phyloP scores from a whole-genome alignment of 257 asterid species.

The Nicotiana otophora region DNA sequence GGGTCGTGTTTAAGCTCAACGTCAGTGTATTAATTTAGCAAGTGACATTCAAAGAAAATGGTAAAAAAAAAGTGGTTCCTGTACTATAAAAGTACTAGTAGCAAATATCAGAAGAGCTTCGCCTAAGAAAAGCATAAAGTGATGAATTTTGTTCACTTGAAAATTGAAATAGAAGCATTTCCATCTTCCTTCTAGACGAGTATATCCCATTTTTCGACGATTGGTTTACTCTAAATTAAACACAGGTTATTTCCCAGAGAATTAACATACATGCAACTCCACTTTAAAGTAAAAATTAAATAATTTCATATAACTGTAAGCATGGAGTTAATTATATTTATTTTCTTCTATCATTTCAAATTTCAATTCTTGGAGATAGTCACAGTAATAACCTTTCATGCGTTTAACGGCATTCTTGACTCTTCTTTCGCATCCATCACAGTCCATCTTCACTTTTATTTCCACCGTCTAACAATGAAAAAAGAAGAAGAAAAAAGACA shows the following conservation, averaged over 20 bases:
- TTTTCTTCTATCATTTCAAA: not conserved
- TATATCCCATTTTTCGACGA: not conserved
- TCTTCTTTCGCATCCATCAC: constrained; percentile 93
- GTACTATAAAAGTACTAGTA: not conserved
- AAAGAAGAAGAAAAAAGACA: not conserved
- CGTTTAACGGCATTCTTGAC: constrained; percentile 63
- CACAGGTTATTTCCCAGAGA: not conserved
- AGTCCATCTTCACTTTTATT: constrained; percentile 84
- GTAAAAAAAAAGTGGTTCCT: not conserved
- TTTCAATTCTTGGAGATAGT: not conserved
- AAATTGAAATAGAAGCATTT: not conserved
- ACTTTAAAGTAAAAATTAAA: not conserved
- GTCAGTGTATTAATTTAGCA: not conserved
- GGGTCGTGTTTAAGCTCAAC: not conserved
- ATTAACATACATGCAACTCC: not conserved
- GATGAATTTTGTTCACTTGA: not conserved
- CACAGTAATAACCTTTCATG: constrained; percentile 48
- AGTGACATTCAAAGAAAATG: not conserved
- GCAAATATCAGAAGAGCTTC: not conserved
- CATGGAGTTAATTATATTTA: not conserved
- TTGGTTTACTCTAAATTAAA: not conserved
- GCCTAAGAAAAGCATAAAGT: not conserved
- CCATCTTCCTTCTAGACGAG: not conserved
- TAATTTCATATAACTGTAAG: not conserved
- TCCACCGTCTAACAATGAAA: constrained; percentile 64